Percentiles rank a stretch among this genome's conserved stretches.
Conservation (phyloP, 1,284 basidiomycete species). For the Vanrija sp. region DNA sequence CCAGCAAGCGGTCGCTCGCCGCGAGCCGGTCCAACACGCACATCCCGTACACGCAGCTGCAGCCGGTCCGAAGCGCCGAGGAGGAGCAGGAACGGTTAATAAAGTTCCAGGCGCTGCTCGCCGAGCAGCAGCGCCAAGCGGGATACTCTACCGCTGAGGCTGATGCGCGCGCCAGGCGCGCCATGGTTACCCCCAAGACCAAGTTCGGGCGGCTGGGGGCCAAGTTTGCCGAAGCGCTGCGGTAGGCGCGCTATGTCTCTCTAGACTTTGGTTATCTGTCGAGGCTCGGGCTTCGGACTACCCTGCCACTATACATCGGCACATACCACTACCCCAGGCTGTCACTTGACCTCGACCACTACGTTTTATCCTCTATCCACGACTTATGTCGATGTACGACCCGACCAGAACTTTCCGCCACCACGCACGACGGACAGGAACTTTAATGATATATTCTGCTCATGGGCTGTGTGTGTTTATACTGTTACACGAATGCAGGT, state of each 20-base stretch:
- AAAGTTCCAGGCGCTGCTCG: slow-evolving; percentile 37
- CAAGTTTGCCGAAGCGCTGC: slow-evolving; percentile 28
- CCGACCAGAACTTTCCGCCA: background rate
- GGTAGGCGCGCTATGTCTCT: slow-evolving; percentile 7
- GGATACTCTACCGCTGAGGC: slow-evolving; percentile 26
- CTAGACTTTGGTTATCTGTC: background rate
- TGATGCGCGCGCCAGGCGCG: slow-evolving; percentile 13
- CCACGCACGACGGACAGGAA: no score
- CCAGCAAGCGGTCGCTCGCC: background rate
- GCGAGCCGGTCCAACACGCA: no score
- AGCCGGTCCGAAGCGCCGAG: background rate
- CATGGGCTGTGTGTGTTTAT: no score
- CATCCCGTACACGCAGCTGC: no score
- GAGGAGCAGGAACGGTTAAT: slow-evolving; percentile 30
- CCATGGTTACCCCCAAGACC: slow-evolving; percentile 16
- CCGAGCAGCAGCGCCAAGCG: slow-evolving; percentile 34
- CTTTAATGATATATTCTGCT: no score
- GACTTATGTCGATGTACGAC: background rate
- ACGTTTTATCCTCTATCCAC: background rate
- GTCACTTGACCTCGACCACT: background rate
- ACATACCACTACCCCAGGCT: background rate
- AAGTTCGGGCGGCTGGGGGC: slow-evolving; percentile 29
- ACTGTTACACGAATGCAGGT: no score
- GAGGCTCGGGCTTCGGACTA: no score
- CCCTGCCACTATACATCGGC: background rate